Percentiles rank a stretch among this genome's conserved stretches.
Conservation (phyloP, 2,329 filamentous ascomycete genomes). For the Penicillium sp. region DNA sequence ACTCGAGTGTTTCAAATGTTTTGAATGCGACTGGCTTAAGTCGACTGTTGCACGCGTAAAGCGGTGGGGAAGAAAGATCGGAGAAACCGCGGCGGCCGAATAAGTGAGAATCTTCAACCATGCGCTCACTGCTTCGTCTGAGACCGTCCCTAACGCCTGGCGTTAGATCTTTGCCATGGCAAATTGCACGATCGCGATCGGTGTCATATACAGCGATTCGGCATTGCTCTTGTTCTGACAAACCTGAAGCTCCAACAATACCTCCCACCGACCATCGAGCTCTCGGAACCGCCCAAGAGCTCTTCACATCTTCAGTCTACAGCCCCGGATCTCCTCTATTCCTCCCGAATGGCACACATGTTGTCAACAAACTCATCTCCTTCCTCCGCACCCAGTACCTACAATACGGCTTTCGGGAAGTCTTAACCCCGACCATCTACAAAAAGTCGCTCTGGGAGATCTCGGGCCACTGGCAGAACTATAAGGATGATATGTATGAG, state of each 20-base stretch:
- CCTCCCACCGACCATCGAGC: slow-evolving; percentile 50
- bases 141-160: slow-evolving; percentile 13
- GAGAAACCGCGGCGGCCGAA: slow-evolving; percentile 10
- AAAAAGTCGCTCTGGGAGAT: slow-evolving; percentile 83
- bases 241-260: slow-evolving; percentile 26
- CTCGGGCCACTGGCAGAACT: slow-evolving; percentile 85
- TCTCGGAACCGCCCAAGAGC: slow-evolving; percentile 59
- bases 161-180: not conserved
- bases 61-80: slow-evolving; percentile 23
- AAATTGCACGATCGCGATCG: slow-evolving; percentile 11
- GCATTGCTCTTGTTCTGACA: slow-evolving; percentile 24
- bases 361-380: slow-evolving; percentile 79
- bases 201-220: slow-evolving; percentile 20
- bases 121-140: slow-evolving; percentile 23
- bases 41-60: slow-evolving; percentile 11
- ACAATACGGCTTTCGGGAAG: slow-evolving; percentile 81
- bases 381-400: slow-evolving; percentile 83
- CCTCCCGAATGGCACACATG: slow-evolving; percentile 73
- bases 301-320: slow-evolving; percentile 78
- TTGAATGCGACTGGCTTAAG: not conserved
- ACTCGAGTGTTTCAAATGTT: not conserved
- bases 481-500: slow-evolving; percentile 89
- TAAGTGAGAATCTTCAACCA: slow-evolving; percentile 17
- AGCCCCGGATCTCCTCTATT: slow-evolving; percentile 84
- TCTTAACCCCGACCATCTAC: slow-evolving; percentile 87